Evolutionary conservation across 1,284 basidiomycete species (phyloP), one percentile per base, ranked within the genome.

Genomic region (Cystobasidium pallidum): DNA sequence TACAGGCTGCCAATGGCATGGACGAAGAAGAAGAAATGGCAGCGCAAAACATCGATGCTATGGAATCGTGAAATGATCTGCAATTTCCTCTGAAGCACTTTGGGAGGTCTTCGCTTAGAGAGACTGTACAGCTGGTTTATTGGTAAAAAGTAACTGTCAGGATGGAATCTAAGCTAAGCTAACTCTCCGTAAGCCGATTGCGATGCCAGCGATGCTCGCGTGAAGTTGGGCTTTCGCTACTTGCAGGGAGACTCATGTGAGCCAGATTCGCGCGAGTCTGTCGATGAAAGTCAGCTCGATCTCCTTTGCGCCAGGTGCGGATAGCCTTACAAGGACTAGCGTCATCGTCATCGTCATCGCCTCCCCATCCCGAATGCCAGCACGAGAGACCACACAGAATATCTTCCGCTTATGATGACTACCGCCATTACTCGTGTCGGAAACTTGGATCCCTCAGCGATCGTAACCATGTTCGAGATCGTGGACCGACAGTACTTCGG

Each of bases 231-330:
- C 68, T 51, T 71, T 71, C 15, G 68, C 68, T 11, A 70, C 28
- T 70, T 59, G 58, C 68, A 70, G 24, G 68, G 41, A 3, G 68
- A 70, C 30, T 70, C 68, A 49, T 70, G 68, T 8, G 68, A 70
- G 13, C 68, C 68, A 7, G 68, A 70, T 28, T 70, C 68, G 17
- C 68, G 41, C 15, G 68, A 70, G 49, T 70, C 68, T 70, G 41
- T 3, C 19, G 13, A 21, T n/a, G 1, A 36, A 15, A 15, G 34
- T 30, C 36, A 39, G 39, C 51, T 24, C 54, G 32, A 41, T 17
- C 52, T 49, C 41, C 13, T 24, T 47, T 17, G 17, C 26, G 15
- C 15, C 43, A 7, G 26, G 39, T 39, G 15, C 24, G 13, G 30
- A 34, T 41, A 8, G 21, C 62, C 68, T 63, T 36, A 70, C 68